Conservation (phyloP, 1,139 yeast genomes). For the Zygoascus meyerae region DNA sequence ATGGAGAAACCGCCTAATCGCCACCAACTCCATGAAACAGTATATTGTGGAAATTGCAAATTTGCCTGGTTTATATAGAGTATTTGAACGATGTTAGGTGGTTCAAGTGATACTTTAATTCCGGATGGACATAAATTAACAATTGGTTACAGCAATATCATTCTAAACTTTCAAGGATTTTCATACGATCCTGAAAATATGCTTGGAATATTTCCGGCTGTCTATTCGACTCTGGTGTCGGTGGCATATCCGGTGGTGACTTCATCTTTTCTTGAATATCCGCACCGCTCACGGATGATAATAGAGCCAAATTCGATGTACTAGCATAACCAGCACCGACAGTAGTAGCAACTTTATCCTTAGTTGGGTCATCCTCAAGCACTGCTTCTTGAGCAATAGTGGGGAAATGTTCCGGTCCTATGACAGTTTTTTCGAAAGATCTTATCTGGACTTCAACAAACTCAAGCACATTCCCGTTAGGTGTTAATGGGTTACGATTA, state of each 20-base stretch:
- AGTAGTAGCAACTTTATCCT: conserved; percentile 4
- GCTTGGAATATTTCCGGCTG: conserved; percentile 23
- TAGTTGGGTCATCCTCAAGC: background rate
- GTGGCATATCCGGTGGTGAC: no score
- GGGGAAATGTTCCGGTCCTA: conserved; percentile 23
- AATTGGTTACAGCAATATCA: background rate
- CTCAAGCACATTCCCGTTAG: conserved; percentile 21
- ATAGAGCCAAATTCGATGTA: background rate
- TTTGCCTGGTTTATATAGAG: conserved; percentile 82
- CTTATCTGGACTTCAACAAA: conserved; percentile 28
- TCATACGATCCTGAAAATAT: conserved; percentile 28
- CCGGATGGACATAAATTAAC: conserved; percentile 6
- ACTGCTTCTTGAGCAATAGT: background rate
- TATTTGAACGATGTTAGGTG: conserved; percentile 78
- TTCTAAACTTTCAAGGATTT: conserved; percentile 20
- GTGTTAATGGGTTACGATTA: conserved; percentile 29
- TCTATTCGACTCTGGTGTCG: background rate
- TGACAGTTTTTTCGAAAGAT: conserved; percentile 18
- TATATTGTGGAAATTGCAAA: conserved; percentile 83
- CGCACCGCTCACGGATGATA: background rate
- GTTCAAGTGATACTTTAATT: background rate
- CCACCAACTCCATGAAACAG: conserved; percentile 47
- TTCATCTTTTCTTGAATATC: background rate
- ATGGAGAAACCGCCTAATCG: conserved; percentile 58
- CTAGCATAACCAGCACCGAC: conserved; percentile 1